Conservation (phyloP, 2,329 filamentous ascomycete species). For the Seiridium cupressi region DNA sequence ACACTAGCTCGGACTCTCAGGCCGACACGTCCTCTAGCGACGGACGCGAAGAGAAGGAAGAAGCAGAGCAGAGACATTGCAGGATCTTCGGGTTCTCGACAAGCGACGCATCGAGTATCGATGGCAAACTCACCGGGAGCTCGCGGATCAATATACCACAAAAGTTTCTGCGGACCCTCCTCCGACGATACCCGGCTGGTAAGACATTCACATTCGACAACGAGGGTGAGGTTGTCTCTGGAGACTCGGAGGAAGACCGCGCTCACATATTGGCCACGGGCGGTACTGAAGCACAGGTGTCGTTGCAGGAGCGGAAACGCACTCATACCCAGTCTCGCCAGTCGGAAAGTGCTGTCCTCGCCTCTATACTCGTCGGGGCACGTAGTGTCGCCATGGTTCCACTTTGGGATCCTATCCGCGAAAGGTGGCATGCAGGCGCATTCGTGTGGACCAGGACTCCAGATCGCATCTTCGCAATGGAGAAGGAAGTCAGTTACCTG, state of each 20-base stretch:
- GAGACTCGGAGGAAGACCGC: slow-evolving; percentile 19
- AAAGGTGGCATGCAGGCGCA: slow-evolving; percentile 47
- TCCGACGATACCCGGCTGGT: slow-evolving; percentile 43
- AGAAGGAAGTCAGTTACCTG: slow-evolving; percentile 49
- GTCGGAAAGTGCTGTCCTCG: slow-evolving; percentile 28
- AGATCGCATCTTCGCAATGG: slow-evolving; percentile 38
- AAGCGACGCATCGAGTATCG: slow-evolving; percentile 28
- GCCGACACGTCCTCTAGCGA: slow-evolving; percentile 18
- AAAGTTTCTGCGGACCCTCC: slow-evolving; percentile 35
- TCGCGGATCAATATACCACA: slow-evolving; percentile 30
- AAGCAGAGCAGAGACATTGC: slow-evolving; percentile 16
- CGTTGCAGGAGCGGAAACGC: not conserved
- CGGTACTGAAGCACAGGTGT: not conserved
- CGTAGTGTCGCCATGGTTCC: slow-evolving; percentile 46
- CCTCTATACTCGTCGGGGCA: slow-evolving; percentile 37
- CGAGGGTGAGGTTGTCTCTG: slow-evolving; percentile 31
- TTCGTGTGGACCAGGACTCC: slow-evolving; percentile 46
- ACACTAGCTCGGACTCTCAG: not conserved
- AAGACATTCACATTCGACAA: slow-evolving; percentile 43
- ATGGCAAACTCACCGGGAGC: slow-evolving; percentile 16
- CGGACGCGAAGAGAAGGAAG: slow-evolving; percentile 4
- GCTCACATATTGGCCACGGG: not conserved
- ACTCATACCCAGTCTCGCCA: slow-evolving; percentile 10
- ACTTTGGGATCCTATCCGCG: slow-evolving; percentile 42
- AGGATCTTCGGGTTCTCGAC: slow-evolving; percentile 38